Evolutionary conservation across 345 rosid species (phyloP), one percentile per base, ranked within the genome.

Genomic region (Populus deltoides): DNA sequence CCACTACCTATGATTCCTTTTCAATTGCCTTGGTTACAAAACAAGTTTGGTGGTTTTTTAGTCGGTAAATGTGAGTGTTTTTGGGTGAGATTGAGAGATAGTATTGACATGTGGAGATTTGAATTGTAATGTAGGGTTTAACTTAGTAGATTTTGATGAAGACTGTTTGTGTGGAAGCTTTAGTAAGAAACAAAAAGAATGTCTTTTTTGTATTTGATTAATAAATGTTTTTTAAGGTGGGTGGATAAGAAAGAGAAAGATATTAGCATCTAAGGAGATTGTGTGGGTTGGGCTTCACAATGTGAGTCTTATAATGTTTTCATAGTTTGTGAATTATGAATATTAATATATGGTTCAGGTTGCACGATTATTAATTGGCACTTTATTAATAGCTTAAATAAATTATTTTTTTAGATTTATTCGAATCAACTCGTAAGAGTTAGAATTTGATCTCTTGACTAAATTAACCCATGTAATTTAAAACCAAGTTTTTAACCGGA

Each of bases 11-110:
- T 0, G 83, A 53, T 68, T 69, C 92, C 25, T 87, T 85, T 75
- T 87, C 97, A 4, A 90, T 76, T 5, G 94, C 91, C 35, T 83
- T 87, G 7, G 22, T 25, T 16, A 24, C 9, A 13, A 59, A 20
- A 15, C 22, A 20, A 15, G 22, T 29, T 55, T 41, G 7, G 49
- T 13, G 49, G 12, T 45, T 13, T 15, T 47, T 67, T 62, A 71
- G 36, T 20, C 2, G 0, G 22, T 13, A 38, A 0, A 35, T 68
- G 29, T 22, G 38, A 81, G 38, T 72, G 13, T 61, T n/a, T n/a
- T 61, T 78, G 63, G 62, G 15, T 65, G 22, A 22, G 74, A 75
- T 4, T 18, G 81, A 68, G 66, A 71, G 25, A 61, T 53, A 4
- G 0, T 13, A 49, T 15, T 16, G 7, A 17, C 9, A 4, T 24